phyloP scores from a whole-genome alignment of 306 rosid species.

The cucumber (Cucumis sativus) region Cucumber_9930_V3 NC_026659.2:19481501-19482000 shows the following conservation, averaged over 20 bases:
- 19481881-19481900: slow-evolving; percentile 59
- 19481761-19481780: slow-evolving; percentile 69
- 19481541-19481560: slow-evolving; percentile 32
- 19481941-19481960: not conserved
- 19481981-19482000: not conserved
- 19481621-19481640: slow-evolving; percentile 51
- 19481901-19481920: slow-evolving; percentile 20
- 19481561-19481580: slow-evolving; percentile 8
- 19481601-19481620: slow-evolving; percentile 33
- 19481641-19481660: slow-evolving; percentile 56
- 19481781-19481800: slow-evolving; percentile 41
- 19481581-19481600: slow-evolving; percentile 30
- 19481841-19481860: slow-evolving; percentile 43
- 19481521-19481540: slow-evolving; percentile 12
- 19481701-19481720: slow-evolving; percentile 31
- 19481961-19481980: not conserved
- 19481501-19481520: slow-evolving; percentile 12
- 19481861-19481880: slow-evolving; percentile 83
- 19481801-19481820: slow-evolving; percentile 32
- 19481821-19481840: slow-evolving; percentile 63
- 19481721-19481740: slow-evolving; percentile 47
- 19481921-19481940: not conserved
- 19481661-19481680: slow-evolving; percentile 47
- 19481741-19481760: slow-evolving; percentile 67
- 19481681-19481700: slow-evolving; percentile 40